Base-by-base conservation (phyloP, 2,329 filamentous ascomycete genomes). In the Piedraia hortae region DNA sequence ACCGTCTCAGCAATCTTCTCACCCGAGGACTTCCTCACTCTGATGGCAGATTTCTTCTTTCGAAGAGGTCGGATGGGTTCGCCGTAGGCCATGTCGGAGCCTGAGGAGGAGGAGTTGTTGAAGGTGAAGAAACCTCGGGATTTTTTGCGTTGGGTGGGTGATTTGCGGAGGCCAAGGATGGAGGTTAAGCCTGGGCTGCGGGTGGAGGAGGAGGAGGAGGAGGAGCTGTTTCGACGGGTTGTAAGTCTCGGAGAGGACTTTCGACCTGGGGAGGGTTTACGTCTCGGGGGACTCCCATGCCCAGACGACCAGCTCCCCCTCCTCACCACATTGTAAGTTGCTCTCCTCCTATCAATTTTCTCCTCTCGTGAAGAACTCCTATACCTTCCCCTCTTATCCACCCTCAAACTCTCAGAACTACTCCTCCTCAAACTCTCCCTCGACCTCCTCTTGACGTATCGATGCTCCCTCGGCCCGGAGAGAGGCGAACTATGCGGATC, bases 401-500 rank as follows among this genome's bases (percentile, higher is more conserved):
- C n/a, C n/a, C n/a, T n/a, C n/a, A n/a, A n/a, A n/a, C n/a, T n/a
- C n/a, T n/a, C n/a, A n/a, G 31, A 34, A 13, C 28, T 26, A 5
- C 38, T 37, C 23, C 34, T 24, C 11, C 38, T 28, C 24, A 40
- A 18, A 10, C 32, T 31, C 18, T 42, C 38, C 24, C 37, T 39
- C 1, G 37, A 39, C 6, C 21, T 15, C 10, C 14, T 12, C 16
- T 12, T 10, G 26, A 51, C 42, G 35, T 61, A 61, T 32, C 63
- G 46, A 34, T 69, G 63, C 30, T 56, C 59, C 23, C 63, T 51
- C 4, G 63, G 63, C 0, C 62, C 63, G 36, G 66, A 53, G 27
- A 44, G 38, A 3, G 56, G 51, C 3, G 49, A 54, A 9, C 55
- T 57, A 5, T 54, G 50, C 4, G 62, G 62, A 27, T 66, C 61